Evolutionary conservation across 2,329 filamentous ascomycete species (phyloP).

Genomic region (Zymoseptoria ardabiliae): DNA sequence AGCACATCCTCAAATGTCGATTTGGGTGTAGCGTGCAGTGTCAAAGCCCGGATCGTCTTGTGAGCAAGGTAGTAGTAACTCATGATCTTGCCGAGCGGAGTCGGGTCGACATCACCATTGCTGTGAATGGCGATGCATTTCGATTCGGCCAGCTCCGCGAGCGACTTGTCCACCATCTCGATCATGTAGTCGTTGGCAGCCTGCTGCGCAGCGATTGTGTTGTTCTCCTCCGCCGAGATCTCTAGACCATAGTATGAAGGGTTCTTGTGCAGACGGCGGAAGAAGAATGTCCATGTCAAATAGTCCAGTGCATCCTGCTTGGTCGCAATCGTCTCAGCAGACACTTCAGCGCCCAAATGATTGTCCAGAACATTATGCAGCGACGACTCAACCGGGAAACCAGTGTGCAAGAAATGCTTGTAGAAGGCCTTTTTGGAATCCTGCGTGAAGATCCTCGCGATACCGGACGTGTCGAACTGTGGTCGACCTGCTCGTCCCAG

Average conservation of each 20-base stretch:
- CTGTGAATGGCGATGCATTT: slow-evolving; percentile 75
- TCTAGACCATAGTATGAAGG: slow-evolving; percentile 96
- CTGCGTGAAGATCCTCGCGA: slow-evolving; percentile 95
- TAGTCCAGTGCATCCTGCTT: slow-evolving; percentile 98
- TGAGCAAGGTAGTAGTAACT: slow-evolving; percentile 97
- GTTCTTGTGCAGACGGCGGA: slow-evolving; percentile 93
- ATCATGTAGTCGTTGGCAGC: slow-evolving; percentile 93
- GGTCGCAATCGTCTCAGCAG: slow-evolving; percentile 81
- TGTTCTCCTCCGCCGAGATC: slow-evolving; percentile 87
- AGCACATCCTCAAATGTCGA: slow-evolving; percentile 76
- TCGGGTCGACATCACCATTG: slow-evolving; percentile 84
- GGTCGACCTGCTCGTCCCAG: slow-evolving; percentile 88
- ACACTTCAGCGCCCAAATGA: slow-evolving; percentile 90
- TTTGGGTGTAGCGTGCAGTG: slow-evolving; percentile 64
- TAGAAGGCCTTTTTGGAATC: slow-evolving; percentile 98
- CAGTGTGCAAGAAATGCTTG: slow-evolving; percentile 97
- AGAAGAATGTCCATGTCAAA: slow-evolving; percentile 99
- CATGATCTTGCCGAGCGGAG: slow-evolving; percentile 94
- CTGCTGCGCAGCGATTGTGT: slow-evolving; percentile 74
- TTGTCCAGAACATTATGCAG: slow-evolving; percentile 95
- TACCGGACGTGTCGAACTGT: slow-evolving; percentile 92
- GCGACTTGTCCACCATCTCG: slow-evolving; percentile 78
- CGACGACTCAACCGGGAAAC: slow-evolving; percentile 94
- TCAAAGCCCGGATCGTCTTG: slow-evolving; percentile 81
- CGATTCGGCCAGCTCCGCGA: slow-evolving; percentile 73